Base-by-base conservation (phyloP, 2,329 filamentous ascomycete species). In the Didymella lethalis region DNA sequence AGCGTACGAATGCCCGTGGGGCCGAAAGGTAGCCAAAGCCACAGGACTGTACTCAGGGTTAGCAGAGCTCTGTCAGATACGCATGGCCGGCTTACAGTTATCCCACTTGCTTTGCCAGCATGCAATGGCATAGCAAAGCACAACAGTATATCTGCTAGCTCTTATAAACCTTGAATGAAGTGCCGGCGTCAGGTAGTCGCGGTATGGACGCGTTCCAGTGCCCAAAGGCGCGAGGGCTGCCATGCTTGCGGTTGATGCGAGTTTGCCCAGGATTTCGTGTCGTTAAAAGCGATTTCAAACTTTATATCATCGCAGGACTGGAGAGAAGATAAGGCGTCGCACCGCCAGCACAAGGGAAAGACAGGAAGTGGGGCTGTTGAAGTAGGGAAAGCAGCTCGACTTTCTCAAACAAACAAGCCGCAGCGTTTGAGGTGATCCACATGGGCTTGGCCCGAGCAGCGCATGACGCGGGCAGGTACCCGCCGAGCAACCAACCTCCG, bases 111-210 rank as follows among this genome's bases (percentile, higher is more conserved):
- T 88, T 64, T 96, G 84, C 55, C 88, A 76, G 52, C 95, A 78
- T 48, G 92, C 86, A 72, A 92, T 86, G 36, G 86, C 54, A 75
- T 95, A 96, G 73, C 91, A 92, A 55, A 92, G 82, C 47, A 83
- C 79, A 10, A 95, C 79, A 14, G 93, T 82, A 63, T 91, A 81
- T 14, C 86, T 84, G 47, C 90, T 90, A 12, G 92, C 92, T 63
- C 88, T 88, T 48, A 90, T 89, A 79, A 97, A 98, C 70, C 93
- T 87, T 70, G 91, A 85, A 78, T 98, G 94, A 64, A 97, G 82
- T 51, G 90, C 89, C 48, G 94, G 93, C 62, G 94, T 96, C 67
- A 97, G 81, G 77, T 96, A 96, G 80, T 97, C 92, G 82, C 92
- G 90, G 79, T 97, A 96, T 76, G 85, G 83, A 82, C 87, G 80